phyloP scores from a whole-genome alignment of 2,329 filamentous ascomycete species.

The Metarhizium anisopliae region DNA sequence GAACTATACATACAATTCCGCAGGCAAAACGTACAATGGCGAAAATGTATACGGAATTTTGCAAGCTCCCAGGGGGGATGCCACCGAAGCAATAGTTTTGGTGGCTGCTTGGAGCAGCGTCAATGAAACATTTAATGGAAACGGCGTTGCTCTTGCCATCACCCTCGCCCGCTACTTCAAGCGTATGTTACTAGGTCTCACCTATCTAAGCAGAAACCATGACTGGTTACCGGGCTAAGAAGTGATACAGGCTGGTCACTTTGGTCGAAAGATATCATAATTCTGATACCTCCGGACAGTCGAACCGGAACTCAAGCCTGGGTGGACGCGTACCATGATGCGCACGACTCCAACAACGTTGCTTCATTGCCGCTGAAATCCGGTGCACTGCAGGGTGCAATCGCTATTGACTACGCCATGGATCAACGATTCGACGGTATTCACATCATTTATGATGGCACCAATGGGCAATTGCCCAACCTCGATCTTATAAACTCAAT shows the following conservation, averaged over 20 bases:
- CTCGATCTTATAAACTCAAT: conserved; percentile 94
- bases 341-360: conserved; percentile 63
- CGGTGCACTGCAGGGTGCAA: conserved; percentile 81
- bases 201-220: background rate
- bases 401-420: conserved; percentile 89
- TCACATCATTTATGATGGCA: conserved; percentile 88
- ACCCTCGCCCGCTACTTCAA: conserved; percentile 93
- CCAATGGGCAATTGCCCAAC: conserved; percentile 93
- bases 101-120: conserved; percentile 84
- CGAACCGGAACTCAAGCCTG: conserved; percentile 87
- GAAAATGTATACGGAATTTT: conserved; percentile 93
- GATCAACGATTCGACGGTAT: conserved; percentile 78
- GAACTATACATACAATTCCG: conserved; percentile 75
- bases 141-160: conserved; percentile 77
- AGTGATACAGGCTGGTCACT: conserved; percentile 67
- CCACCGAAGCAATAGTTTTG: conserved; percentile 91
- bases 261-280: conserved; percentile 98
- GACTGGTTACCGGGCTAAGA: conserved; percentile 11
- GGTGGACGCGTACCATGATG: conserved; percentile 96
- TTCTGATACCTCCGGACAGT: conserved; percentile 82
- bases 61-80: conserved; percentile 88
- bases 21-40: conserved; percentile 63
- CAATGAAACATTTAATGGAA: conserved; percentile 69
- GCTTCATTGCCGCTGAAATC: conserved; percentile 79
- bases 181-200: conserved; percentile 33